Base-by-base conservation (phyloP, 1,284 basidiomycete genomes). In the Rhodotorula sp. region DNA sequence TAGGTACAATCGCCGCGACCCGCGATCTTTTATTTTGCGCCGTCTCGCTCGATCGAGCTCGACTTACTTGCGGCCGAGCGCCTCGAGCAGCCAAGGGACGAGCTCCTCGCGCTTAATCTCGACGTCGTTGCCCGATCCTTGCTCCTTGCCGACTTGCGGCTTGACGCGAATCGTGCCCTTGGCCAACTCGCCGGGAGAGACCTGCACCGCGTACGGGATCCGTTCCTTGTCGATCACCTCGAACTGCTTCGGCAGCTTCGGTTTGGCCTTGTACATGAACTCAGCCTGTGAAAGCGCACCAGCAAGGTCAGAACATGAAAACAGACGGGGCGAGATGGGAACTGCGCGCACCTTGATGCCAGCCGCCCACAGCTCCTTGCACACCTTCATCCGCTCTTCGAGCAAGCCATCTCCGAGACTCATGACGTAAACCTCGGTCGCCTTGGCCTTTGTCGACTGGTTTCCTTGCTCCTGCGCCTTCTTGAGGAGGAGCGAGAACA, bases 401-500 rank as follows among this genome's bases (percentile, higher is more conserved):
- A 98, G 81, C 72, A 98, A 80, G 8, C 94, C 93, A 77, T 95
- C 93, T 14, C 95, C 95, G 59, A 95, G 89, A 44, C 90, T 89
- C 85, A 99, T 90, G 66, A 99, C 91, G 81, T 89, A 99, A 55
- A 91, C 94, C 84, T 97, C 90, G 61, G 93, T 95, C 80, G 91
- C 93, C 83, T 97, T 98, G 63, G 88, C 88, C 78, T 94, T 85
- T 5, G 82, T 79, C 81, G 86, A 86, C 62, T 80, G 77, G 69
- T 90, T 87, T 75, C 84, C 77, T 89, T 89, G 33, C 86, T 86
- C 86, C 91, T 90, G 70, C 59, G 72, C 72, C 80, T 88, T 89
- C 68, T 89, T 89, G 88, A 92, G 93, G 74, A 96, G 82, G 77
- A 99, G 86, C 48, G 93, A 91, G 79, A 97, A 99, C 70, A 99